Evolutionary conservation across 306 rosid species (phyloP).

Genomic region (Corylus americana): DNA sequence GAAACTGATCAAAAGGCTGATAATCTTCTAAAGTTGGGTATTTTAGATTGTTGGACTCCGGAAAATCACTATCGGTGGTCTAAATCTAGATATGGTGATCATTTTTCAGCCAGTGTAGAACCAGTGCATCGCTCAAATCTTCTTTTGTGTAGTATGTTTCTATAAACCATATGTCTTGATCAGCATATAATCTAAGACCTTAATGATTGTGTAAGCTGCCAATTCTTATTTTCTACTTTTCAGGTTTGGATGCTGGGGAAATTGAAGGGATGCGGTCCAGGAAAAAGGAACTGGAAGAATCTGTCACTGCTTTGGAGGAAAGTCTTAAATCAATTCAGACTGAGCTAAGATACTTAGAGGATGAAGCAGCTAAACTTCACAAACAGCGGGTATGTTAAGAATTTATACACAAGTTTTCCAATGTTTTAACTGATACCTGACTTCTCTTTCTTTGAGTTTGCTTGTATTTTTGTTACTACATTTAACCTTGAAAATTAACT

Average conservation of each 20-base stretch:
- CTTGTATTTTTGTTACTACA: background rate
- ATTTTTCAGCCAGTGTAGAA: slow-evolving; percentile 72
- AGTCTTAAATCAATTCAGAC: slow-evolving; percentile 43
- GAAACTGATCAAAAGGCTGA: slow-evolving; percentile 80
- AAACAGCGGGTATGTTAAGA: slow-evolving; percentile 60
- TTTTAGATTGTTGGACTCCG: slow-evolving; percentile 84
- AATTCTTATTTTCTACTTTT: slow-evolving; percentile 17
- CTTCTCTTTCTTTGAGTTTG: background rate
- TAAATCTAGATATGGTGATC: slow-evolving; percentile 80
- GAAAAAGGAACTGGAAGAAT: slow-evolving; percentile 62
- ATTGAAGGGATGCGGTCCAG: slow-evolving; percentile 57
- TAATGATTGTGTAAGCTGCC: slow-evolving; percentile 9
- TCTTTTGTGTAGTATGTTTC: slow-evolving; percentile 60
- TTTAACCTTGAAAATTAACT: slow-evolving; percentile 4
- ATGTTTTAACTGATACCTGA: background rate
- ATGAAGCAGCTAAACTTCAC: slow-evolving; percentile 69
- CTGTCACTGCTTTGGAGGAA: slow-evolving; percentile 50
- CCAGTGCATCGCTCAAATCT: slow-evolving; percentile 54
- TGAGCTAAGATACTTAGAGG: slow-evolving; percentile 50
- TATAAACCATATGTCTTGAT: slow-evolving; percentile 13
- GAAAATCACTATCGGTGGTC: slow-evolving; percentile 86
- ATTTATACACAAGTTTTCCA: background rate
- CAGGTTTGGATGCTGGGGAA: slow-evolving; percentile 72
- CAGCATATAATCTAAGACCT: slow-evolving; percentile 2
- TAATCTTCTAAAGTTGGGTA: slow-evolving; percentile 59